phyloP scores from a whole-genome alignment of 2,329 filamentous ascomycete genomes.

The Aspergillus novofumigatus region DNA sequence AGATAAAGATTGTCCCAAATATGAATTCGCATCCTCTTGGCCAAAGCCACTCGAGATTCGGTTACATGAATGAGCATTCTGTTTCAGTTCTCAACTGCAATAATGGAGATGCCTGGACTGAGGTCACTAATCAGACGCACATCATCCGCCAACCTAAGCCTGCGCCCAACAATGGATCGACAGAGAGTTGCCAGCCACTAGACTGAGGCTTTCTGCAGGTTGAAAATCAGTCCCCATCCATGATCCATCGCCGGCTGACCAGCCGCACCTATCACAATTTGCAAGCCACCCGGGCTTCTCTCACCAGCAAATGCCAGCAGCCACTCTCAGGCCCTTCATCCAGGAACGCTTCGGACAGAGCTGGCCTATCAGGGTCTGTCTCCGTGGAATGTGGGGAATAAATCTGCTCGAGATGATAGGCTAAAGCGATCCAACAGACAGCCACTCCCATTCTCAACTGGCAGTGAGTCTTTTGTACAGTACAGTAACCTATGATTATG shows the following conservation, averaged over 20 bases:
- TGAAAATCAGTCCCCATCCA: conserved; percentile 5
- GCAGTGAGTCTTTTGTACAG: not conserved
- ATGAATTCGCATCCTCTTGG: not conserved
- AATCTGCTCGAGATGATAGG: not conserved
- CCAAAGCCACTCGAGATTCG: not conserved
- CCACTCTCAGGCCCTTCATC: conserved; percentile 10
- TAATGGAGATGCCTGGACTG: conserved; percentile 4
- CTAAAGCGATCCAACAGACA: not conserved
- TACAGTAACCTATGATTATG: not conserved
- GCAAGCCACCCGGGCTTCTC: conserved; percentile 3
- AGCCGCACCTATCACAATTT: conserved; percentile 12
- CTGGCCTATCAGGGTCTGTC: conserved; percentile 7
- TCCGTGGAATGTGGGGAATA: conserved; percentile 9
- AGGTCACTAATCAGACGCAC: conserved; percentile 19
- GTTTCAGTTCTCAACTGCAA: not conserved
- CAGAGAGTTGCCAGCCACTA: conserved; percentile 12
- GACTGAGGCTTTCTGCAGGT: conserved; percentile 12
- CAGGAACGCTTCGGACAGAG: conserved; percentile 17
- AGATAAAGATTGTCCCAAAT: not conserved
- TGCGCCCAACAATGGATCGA: conserved; percentile 9
- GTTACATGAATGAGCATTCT: not conserved
- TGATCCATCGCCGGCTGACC: conserved; percentile 7
- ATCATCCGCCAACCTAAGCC: conserved; percentile 17
- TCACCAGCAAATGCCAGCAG: conserved; percentile 8
- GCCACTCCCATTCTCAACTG: not conserved